These are phyloP conservation scores for Apiospora malaysiana DNA, from an alignment of 2,329 filamentous ascomycete species.

Conservation along the genomic window DNA sequence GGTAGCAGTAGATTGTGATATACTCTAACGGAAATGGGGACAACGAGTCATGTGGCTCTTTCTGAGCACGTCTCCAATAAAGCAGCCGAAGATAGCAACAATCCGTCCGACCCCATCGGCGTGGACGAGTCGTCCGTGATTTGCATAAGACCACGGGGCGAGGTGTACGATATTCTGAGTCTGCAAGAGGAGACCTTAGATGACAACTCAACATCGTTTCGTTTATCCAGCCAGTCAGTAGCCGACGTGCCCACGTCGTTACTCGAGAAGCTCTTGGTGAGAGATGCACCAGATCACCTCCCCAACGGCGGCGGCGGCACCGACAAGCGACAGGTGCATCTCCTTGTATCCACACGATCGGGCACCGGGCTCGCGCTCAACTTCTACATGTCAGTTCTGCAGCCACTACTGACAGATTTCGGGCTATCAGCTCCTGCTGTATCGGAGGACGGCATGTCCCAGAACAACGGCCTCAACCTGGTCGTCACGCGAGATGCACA, in stretches of 20 bases:
- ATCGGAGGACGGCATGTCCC: constrained; percentile 19
- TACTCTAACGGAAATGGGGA: background rate
- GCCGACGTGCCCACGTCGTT: constrained; percentile 45
- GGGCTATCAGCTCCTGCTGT: constrained; percentile 40
- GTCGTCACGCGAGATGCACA: constrained; percentile 68
- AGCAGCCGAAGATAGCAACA: background rate
- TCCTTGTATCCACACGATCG: constrained; percentile 72
- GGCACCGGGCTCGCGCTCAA: constrained; percentile 62
- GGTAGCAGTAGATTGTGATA: background rate
- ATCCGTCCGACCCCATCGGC: background rate
- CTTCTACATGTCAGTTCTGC: constrained; percentile 62
- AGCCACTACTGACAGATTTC: constrained; percentile 58
- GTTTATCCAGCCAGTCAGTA: constrained; percentile 37
- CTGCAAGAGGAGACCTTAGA: constrained; percentile 44
- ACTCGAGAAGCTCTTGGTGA: constrained; percentile 44
- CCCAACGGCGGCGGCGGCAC: constrained; percentile 25
- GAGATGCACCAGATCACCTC: constrained; percentile 46
- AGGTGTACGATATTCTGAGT: constrained; percentile 43
- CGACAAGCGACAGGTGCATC: constrained; percentile 51
- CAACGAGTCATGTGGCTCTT: background rate
- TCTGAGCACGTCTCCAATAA: background rate
- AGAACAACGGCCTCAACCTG: constrained; percentile 50
- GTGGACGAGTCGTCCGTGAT: background rate
- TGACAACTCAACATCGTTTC: constrained; percentile 32
- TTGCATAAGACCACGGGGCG: background rate